Conservation (phyloP, 352 stramenopile species). For the Peronospora farinosa region DNA sequence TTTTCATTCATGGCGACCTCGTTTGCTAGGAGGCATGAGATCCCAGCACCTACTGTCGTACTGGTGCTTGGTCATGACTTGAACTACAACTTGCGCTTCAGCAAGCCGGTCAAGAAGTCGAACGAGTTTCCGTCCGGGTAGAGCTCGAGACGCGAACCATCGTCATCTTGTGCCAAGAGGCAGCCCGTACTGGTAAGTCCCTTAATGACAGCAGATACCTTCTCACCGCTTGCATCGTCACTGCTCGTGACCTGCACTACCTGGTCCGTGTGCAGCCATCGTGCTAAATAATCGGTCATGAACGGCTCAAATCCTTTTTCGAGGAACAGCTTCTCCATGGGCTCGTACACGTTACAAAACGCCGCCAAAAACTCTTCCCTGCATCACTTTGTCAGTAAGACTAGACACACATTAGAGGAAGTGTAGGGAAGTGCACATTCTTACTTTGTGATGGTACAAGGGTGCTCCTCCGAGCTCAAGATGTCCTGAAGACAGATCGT, state of each 20-base stretch:
- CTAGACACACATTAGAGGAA: not conserved
- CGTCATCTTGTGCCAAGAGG: slow-evolving; percentile 54
- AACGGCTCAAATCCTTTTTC: slow-evolving; percentile 82
- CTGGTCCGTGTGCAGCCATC: slow-evolving; percentile 83
- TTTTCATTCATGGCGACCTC: slow-evolving; percentile 2
- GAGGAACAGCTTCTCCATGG: slow-evolving; percentile 78
- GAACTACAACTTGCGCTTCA: slow-evolving; percentile 77
- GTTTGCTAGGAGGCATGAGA: slow-evolving; percentile 1
- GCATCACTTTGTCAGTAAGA: slow-evolving; percentile 3
- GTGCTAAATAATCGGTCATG: slow-evolving; percentile 70
- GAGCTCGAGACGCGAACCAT: slow-evolving; percentile 68
- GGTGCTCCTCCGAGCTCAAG: slow-evolving; percentile 43
- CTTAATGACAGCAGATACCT: slow-evolving; percentile 62
- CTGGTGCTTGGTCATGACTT: not conserved
- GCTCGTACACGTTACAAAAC: slow-evolving; percentile 85
- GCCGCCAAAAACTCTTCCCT: slow-evolving; percentile 83
- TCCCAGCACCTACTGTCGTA: too few relatives aligned
- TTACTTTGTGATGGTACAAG: slow-evolving; percentile 75
- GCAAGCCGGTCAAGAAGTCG: slow-evolving; percentile 79
- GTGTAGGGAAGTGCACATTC: slow-evolving; percentile 5
- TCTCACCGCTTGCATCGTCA: slow-evolving; percentile 36
- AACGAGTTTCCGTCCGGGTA: slow-evolving; percentile 89
- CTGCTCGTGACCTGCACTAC: slow-evolving; percentile 67
- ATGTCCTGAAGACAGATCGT: slow-evolving; percentile 85
- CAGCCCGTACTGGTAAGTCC: slow-evolving; percentile 73